Evolutionary conservation across 2,329 filamentous ascomycete species (phyloP), one percentile per base, ranked within the genome.

Genomic region (Esteya vermicola): DNA sequence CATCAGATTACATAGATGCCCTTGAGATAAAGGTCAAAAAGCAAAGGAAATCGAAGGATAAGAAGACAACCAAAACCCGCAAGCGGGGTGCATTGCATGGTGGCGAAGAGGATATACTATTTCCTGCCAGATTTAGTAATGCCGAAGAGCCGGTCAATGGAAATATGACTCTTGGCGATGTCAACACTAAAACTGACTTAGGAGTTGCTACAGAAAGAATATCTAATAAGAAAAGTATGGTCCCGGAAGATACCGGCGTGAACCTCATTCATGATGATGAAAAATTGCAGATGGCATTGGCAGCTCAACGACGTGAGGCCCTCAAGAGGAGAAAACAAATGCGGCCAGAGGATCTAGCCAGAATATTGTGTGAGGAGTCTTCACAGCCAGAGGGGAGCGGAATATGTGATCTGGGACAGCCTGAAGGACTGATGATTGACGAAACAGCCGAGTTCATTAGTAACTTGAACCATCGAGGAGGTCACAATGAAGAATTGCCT

Each of bases 371-470:
- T 18, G 72, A 78, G 23, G 75, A 70, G 20, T 64, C 68, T 0
- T 65, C 73, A 4, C 30, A 32, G 18, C 13, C 32, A 8, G 30
- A 32, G 13, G 36, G 10, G 9, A 32, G 22, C 16, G 26, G 6
- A 2, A 36, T 12, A 9, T 33, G 16, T 12, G 36, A 19, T 12
- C 27, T 7, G 53, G 60, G 9, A 65, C 68, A 32, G 67, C 71
- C 38, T 3, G 62, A 61, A 23, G 89, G 86, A 2, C 65, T 98
- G 2, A 73, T 95, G n/a, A 88, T 98, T 42, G 89, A 95, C 45
- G 91, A 95, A 54, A 94, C 89, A 1, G 86, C 86, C 0, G 88
- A 94, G 51, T 98, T 98, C 51, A 82, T 98, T 23, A 81, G 86
- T 21, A 85, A 85, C 40, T 61, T 98, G 41, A 81, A 80, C 53